Conservation (phyloP, 2,329 filamentous ascomycete species). For the Xylariomycetidae sp. region DNA sequence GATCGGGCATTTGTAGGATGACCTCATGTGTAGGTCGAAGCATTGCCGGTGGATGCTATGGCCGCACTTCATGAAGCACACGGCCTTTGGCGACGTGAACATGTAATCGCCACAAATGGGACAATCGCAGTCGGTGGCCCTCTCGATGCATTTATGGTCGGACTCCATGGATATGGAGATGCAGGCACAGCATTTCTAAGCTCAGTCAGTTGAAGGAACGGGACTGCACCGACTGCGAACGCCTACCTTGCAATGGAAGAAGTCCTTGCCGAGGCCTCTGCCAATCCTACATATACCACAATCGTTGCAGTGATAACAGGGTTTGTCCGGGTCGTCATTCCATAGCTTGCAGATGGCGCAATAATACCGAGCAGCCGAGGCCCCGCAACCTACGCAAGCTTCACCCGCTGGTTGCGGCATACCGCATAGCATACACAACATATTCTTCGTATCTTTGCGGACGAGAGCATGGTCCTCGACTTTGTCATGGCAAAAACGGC, state of each 20-base stretch:
- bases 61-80: conserved; percentile 92
- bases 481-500: conserved; percentile 87
- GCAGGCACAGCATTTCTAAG: conserved; percentile 82
- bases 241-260: conserved; percentile 90
- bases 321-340: conserved; percentile 87
- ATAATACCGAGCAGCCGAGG: conserved; percentile 80
- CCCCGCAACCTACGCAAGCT: conserved; percentile 69
- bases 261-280: conserved; percentile 89
- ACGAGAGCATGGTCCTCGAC: conserved; percentile 73
- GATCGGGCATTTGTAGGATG: conserved; percentile 91
- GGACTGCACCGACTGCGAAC: not conserved
- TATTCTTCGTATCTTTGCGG: conserved; percentile 80
- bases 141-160: conserved; percentile 89
- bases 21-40: conserved; percentile 80
- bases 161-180: conserved; percentile 81
- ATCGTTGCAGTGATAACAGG: conserved; percentile 92
- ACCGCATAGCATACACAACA: conserved; percentile 95
- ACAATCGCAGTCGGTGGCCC: conserved; percentile 90
- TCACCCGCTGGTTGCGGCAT: conserved; percentile 79
- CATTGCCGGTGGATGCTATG: conserved; percentile 92
- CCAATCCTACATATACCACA: conserved; percentile 94
- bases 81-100: conserved; percentile 81
- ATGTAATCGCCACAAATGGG: conserved; percentile 96
- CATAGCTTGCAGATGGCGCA: conserved; percentile 93
- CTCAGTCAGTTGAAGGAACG: conserved; percentile 4